Base-by-base conservation (phyloP, 805 yeast genomes). In the Teunomyces kruisii region DNA sequence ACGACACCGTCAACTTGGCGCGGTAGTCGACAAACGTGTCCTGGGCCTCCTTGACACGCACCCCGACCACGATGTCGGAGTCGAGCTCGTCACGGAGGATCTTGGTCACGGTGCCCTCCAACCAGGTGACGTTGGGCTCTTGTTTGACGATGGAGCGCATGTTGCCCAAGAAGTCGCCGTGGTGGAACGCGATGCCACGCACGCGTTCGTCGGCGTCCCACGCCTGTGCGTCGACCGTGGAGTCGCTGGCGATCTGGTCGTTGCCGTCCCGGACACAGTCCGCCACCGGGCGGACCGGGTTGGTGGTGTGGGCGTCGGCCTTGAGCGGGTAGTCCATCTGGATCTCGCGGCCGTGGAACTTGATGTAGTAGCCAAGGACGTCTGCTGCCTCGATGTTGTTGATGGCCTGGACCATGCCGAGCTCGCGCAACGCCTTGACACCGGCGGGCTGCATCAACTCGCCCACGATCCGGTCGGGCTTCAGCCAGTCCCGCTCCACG, bases 381-480 rank as follows among this genome's bases (percentile, higher is more conserved):
- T 80, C 81, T 7, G 80, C 78, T 6, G 97, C 96, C 33, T 83
- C 91, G 41, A 89, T 88, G 41, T 76, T 77, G 52, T 86, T 84
- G 26, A 88, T 61, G 2, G 91, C 84, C 51, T 81, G 80, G 14
- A 78, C 78, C 89, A 94, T 83, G 4, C 97, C 98, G 27, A 94
- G 70, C 53, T 88, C 84, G 53, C 76, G 74, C 45, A 94, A 72
- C 1, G 96, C 92, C 61, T 85, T 81, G 24, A 94, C 69, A n/a
- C 99, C 99, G 29, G 89, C 91, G 3, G 99, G 99, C 66, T 94
- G 99, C 78, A 94, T 76, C 58, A 94, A 76, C 64, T 94, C 99
- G 32, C 99, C 99, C 27, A 94, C 98, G 46, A 94, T 94, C 54
- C 99, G 77, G 65, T 94, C 97, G 1, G 99, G 99, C 63, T 81